These are phyloP conservation scores for Alternaria triticina DNA, from an alignment of 2,329 filamentous ascomycete genomes.

Conservation along the genomic window DNA sequence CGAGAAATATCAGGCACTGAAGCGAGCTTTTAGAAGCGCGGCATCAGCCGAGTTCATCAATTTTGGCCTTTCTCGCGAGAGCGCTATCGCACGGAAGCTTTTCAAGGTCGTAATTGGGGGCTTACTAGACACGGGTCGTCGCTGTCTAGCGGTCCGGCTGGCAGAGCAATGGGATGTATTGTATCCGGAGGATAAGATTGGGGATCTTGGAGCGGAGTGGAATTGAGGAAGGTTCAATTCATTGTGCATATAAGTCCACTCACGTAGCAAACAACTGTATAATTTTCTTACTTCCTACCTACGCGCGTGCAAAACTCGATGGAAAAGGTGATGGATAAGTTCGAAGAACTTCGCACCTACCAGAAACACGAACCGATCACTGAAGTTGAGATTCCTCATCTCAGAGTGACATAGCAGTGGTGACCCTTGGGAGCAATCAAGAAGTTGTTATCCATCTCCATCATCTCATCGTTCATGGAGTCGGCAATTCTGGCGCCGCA, in stretches of 20 bases:
- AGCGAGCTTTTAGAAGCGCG: neutral
- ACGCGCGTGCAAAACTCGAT: neutral
- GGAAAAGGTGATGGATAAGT: neutral
- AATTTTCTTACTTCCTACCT: neutral
- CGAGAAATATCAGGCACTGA: neutral
- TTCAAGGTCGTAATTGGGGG: neutral
- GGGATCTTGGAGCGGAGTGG: neutral
- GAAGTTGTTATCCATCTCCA: conserved; percentile 51
- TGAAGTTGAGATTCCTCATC: neutral
- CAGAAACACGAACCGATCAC: neutral
- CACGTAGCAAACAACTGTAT: neutral
- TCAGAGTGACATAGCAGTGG: conserved; percentile 45
- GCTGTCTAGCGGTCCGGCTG: neutral
- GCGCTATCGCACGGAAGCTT: neutral
- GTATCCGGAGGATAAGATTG: neutral
- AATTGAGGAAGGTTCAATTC: neutral
- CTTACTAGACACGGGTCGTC: neutral
- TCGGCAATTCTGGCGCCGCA: conserved; percentile 30
- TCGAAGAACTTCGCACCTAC: neutral
- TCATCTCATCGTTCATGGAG: conserved; percentile 41
- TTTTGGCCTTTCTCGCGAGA: neutral
- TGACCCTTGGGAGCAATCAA: conserved; percentile 50
- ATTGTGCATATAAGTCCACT: neutral
- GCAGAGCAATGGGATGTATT: neutral
- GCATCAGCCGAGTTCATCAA: neutral